A percentile compares a stretch with the other conserved stretches of the same genome.
Conservation (phyloP, 2,329 filamentous ascomycete genomes). For the Aureobasidium sp. region DNA sequence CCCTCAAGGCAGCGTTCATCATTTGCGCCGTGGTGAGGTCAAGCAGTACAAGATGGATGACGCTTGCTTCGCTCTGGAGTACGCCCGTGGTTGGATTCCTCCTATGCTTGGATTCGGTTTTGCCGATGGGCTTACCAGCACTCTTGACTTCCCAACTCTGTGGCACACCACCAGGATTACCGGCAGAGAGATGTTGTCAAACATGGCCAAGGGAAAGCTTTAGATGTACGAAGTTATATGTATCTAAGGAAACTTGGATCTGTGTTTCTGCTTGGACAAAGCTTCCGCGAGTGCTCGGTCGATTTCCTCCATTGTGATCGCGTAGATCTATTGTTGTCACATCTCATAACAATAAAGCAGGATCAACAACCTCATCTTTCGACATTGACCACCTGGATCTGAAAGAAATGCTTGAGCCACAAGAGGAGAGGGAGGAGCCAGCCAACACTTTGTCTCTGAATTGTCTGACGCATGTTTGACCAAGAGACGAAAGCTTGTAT, state of each 20-base stretch:
- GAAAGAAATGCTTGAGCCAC: no score
- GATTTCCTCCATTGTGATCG: not conserved
- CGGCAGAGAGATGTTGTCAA: constrained; percentile 66
- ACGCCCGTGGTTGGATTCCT: constrained; percentile 83
- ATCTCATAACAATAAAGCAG: not conserved
- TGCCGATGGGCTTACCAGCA: constrained; percentile 72
- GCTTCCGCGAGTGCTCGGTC: not conserved
- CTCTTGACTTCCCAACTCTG: constrained; percentile 76
- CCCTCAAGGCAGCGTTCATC: constrained; percentile 61
- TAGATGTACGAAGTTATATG: not conserved
- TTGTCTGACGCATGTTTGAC: not conserved
- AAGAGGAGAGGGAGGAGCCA: no score
- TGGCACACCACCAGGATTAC: constrained; percentile 73
- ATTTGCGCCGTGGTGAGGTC: constrained; percentile 61
- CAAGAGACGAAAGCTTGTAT: not conserved
- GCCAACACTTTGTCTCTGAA: no score
- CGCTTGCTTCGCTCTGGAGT: constrained; percentile 73
- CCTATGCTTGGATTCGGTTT: constrained; percentile 89
- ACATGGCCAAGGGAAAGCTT: constrained; percentile 61
- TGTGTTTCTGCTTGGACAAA: not conserved
- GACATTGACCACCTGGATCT: not conserved
- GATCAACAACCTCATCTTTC: not conserved
- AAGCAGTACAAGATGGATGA: constrained; percentile 81
- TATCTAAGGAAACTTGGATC: not conserved
- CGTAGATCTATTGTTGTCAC: not conserved